Evolutionary conservation across 2,329 filamentous ascomycete species (phyloP), one percentile per base, ranked within the genome.

Genomic region (Penicillium sp.): DNA sequence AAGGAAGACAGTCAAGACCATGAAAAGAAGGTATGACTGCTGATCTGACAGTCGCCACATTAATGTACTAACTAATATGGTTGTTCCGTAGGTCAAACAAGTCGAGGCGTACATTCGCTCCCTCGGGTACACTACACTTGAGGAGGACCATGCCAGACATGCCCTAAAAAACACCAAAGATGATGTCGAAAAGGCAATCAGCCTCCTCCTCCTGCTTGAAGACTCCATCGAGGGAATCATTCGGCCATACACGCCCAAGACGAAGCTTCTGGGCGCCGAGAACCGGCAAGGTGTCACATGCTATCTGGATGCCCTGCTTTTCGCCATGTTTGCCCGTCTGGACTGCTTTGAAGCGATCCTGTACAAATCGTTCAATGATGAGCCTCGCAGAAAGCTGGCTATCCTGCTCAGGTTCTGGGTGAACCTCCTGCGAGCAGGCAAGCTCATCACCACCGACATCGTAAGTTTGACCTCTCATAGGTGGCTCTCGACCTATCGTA

Each of bases 281-380:
- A 99, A 99, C 71, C 84, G 92, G 50, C 84, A 89, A 46, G 86
- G 85, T 50, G 92, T 96, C 37, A 98, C 94, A n/a, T 99, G 95
- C 78, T 98, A 96, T 73, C 81, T 98, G 16, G 95, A 98, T 73
- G 85, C 94, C 0, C 79, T 98, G 22, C 83, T 99, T 1, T 98
- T 97, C 73, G 90, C 94, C 73, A 97, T 99, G 92, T 98, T 98
- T 73, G 90, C 91, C 18, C 88, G 91, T 60, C 82, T 97, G 39
- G 89, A 92, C 65, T 93, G 90, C 63, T 99, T 96, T 73, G 94
- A 98, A 75, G 91, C 90, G 50, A 96, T 98, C 82, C 82, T 97
- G 36, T 93, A 91, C 73, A 89, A 89, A 58, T 87, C 88, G 7
- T 91, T 91, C 61, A 83, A 87, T 27, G 90, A 95, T 60, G 87